These are phyloP conservation scores for Yamadazyma olivae DNA, from an alignment of 805 yeast species.

Conservation along the genomic window DNA sequence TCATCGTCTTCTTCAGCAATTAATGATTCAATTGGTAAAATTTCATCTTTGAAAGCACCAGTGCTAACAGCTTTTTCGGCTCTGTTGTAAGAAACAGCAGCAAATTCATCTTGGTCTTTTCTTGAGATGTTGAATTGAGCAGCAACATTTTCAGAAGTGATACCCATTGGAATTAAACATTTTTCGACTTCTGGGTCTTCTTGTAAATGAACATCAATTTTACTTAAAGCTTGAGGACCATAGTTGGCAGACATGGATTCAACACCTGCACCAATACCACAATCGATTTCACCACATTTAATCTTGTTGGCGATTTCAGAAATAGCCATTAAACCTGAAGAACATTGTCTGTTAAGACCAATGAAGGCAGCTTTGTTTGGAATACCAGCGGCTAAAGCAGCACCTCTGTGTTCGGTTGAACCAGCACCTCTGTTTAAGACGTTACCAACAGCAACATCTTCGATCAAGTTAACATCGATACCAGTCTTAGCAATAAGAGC, in stretches of 20 bases:
- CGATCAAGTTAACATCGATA: constrained; percentile 54
- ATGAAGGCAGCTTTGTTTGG: constrained; percentile 77
- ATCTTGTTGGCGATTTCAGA: constrained; percentile 89
- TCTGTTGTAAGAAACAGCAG: constrained; percentile 81
- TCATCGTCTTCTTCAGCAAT: constrained; percentile 56
- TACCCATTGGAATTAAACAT: constrained; percentile 95
- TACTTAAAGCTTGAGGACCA: constrained; percentile 74
- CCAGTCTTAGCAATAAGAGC: constrained; percentile 56
- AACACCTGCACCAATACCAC: constrained; percentile 90
- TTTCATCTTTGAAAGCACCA: constrained; percentile 86
- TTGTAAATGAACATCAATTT: constrained; percentile 30
- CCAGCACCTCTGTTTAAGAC: constrained; percentile 93
- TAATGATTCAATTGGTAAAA: constrained; percentile 72
- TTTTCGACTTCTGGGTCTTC: constrained; percentile 43
- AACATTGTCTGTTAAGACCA: constrained; percentile 91
- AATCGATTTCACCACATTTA: constrained; percentile 78
- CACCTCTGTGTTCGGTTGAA: constrained; percentile 92
- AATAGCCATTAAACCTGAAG: constrained; percentile 89
- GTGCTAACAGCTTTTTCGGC: constrained; percentile 70
- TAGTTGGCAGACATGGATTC: constrained; percentile 92
- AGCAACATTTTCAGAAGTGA: constrained; percentile 90
- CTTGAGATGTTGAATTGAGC: constrained; percentile 62
- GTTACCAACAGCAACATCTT: constrained; percentile 87
- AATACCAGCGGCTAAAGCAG: constrained; percentile 85
- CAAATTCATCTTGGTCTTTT: constrained; percentile 79